A percentile compares a stretch with the other conserved stretches of the same genome.
phyloP scores from a whole-genome alignment of 768 basidiomycete species.

The Phallus indusiatus region DNA sequence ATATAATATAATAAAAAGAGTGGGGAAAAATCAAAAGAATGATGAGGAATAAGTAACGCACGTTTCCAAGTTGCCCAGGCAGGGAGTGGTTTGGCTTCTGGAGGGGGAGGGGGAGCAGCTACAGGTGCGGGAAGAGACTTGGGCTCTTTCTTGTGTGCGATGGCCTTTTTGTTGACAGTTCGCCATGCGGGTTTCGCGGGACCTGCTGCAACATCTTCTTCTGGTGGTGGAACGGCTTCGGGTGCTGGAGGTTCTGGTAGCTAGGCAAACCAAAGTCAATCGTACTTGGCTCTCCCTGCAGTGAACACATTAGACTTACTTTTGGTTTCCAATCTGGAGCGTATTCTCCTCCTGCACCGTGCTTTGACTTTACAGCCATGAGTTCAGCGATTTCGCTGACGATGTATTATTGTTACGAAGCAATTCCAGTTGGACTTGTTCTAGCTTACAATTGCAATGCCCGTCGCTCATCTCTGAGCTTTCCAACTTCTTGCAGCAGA shows the following conservation, averaged over 20 bases:
- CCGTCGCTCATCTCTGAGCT: slow-evolving; percentile 49
- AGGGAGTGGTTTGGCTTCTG: not conserved
- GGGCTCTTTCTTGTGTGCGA: slow-evolving; percentile 8
- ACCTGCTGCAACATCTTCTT: slow-evolving; percentile 4
- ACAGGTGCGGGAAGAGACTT: slow-evolving; percentile 12
- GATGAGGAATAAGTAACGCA: slow-evolving; percentile 29
- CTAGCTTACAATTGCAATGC: slow-evolving; percentile 40
- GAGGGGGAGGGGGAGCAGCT: slow-evolving; percentile 5
- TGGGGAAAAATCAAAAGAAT: not conserved
- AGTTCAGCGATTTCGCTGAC: slow-evolving; percentile 14
- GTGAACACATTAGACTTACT: not conserved
- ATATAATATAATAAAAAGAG: slow-evolving; percentile 1
- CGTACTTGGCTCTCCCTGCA: not conserved
- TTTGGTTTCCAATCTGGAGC: slow-evolving; percentile 5
- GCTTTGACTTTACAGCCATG: slow-evolving; percentile 14
- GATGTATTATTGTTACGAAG: not conserved
- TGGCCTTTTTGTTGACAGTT: slow-evolving; percentile 10
- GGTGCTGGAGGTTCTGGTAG: not conserved
- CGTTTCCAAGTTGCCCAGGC: slow-evolving; percentile 83
- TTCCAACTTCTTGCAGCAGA: slow-evolving; percentile 49
- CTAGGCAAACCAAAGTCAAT: not conserved
- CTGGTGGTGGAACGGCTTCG: slow-evolving; percentile 9
- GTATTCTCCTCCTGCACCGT: slow-evolving; percentile 14
- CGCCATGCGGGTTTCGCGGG: slow-evolving; percentile 14
- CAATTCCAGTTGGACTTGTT: not conserved